A percentile compares a stretch with the other conserved stretches of the same genome.
phyloP scores from a whole-genome alignment of 2,329 filamentous ascomycete genomes.

The Pseudopithomyces chartarum region DNA sequence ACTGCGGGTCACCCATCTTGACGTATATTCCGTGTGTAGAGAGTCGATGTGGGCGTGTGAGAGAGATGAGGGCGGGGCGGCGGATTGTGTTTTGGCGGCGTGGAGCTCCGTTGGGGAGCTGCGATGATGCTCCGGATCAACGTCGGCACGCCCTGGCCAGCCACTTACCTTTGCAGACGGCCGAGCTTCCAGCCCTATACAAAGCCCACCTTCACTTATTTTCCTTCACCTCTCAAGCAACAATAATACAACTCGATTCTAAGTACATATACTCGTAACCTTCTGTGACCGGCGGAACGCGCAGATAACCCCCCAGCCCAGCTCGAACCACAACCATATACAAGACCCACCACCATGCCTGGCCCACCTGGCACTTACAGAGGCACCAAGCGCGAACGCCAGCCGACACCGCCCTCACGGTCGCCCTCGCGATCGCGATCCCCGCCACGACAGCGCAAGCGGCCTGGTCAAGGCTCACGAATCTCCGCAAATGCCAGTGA shows the following conservation, averaged over 20 bases:
- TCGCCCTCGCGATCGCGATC: constrained; percentile 43
- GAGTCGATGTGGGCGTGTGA: constrained; percentile 4
- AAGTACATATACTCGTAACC: not conserved
- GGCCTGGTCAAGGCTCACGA: constrained; percentile 57
- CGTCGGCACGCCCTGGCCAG: constrained; percentile 4
- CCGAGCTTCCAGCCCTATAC: not conserved
- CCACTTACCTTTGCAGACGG: not conserved
- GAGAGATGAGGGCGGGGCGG: constrained; percentile 8
- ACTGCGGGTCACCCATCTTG: constrained; percentile 77
- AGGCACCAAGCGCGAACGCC: constrained; percentile 37
- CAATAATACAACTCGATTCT: not conserved
- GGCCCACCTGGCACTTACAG: constrained; percentile 19
- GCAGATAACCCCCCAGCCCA: not conserved
- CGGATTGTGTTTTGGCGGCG: constrained; percentile 20
- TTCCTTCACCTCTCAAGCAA: not conserved
- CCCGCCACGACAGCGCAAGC: constrained; percentile 68
- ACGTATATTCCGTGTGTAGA: not conserved
- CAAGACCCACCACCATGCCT: constrained; percentile 22
- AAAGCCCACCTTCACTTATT: constrained; percentile 2
- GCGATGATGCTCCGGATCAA: constrained; percentile 12
- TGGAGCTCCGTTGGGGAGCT: constrained; percentile 16
- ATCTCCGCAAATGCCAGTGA: constrained; percentile 71
- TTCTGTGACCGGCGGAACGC: not conserved
- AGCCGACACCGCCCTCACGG: constrained; percentile 41
- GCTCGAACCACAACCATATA: not conserved